Evolutionary conservation across 768 basidiomycete species (phyloP), one percentile per base, ranked within the genome.

Genomic region (Termitomyces eurrhizus): DNA sequence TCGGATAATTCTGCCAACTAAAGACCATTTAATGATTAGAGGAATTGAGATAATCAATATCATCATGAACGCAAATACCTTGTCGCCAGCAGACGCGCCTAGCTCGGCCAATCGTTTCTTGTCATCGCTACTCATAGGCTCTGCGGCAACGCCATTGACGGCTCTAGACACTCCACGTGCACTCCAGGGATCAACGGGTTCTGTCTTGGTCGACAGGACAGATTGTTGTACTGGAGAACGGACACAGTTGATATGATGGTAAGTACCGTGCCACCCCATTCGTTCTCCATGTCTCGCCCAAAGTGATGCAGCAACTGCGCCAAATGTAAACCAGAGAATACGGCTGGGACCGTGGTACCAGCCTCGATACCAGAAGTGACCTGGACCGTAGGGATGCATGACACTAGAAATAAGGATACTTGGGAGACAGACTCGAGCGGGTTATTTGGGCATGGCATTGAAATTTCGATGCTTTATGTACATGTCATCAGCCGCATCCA

Each of bases 1-100:
- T 90, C 89, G 2, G 88, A 88, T 60, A 89, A 68, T 54, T 88
- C 86, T 8, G 75, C 73, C 74, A 87, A 80, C 89, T 88, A 60
- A 5, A 58, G 42, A 29, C 1, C 39, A 42, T 18, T 5, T 9
- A 64, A 50, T 50, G n/a, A 51, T 50, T 24, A 26, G 36, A 39
- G 32, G 13, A 18, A 2, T 21, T 51, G 11, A 41, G 7, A 50
- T n/a, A 2, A 26, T 29, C 7, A 42, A 5, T 16, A 50, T 7
- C 12, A 12, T 41, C 12, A 41, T 41, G 2, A 42, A 70, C 77
- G 61, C 41, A 42, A 42, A 18, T 48, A 86, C 84, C 41, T 78
- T 76, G 49, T 84, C 83, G 24, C 77, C 73, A 35, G 84, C 82
- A 52, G 83, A 80, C 53, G 73, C 72, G 55, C 80, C 76, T 2